Evolutionary conservation across 2,329 filamentous ascomycete species (phyloP).

Genomic region (Botrytis fragariae): DNA sequence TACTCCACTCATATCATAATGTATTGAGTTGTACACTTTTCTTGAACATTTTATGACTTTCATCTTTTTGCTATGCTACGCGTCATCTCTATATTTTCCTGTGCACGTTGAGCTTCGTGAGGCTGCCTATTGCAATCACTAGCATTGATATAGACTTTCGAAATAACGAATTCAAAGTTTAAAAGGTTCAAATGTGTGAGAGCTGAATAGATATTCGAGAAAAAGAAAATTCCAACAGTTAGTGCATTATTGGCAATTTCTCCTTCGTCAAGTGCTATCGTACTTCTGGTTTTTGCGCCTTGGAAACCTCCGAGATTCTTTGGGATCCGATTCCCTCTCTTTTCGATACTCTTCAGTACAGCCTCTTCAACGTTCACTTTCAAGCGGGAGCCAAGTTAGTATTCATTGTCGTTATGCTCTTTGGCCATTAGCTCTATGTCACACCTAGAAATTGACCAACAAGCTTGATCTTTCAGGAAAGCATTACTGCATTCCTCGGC

Average conservation of each 20-base stretch:
- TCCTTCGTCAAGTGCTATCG: neutral
- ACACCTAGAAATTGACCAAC: neutral
- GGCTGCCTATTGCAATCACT: neutral
- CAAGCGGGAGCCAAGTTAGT: neutral
- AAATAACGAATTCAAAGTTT: neutral
- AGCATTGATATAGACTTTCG: neutral
- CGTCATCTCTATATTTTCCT: neutral
- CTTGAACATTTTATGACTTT: neutral
- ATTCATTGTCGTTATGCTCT: neutral
- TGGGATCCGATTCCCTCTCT: too few species aligned
- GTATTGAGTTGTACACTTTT: neutral
- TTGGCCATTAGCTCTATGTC: neutral
- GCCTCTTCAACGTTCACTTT: neutral
- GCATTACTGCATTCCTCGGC: neutral
- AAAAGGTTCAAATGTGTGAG: too few species aligned
- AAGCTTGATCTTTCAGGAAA: neutral
- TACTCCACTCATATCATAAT: conserved; percentile 18
- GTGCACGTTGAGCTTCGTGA: neutral
- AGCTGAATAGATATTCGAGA: too few species aligned
- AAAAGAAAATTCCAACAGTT: too few species aligned
- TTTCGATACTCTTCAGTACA: neutral
- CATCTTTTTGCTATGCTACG: neutral
- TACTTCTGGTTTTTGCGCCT: neutral
- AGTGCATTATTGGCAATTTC: neutral
- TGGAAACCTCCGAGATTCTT: neutral